Evolutionary conservation across 2,329 filamentous ascomycete genomes (phyloP).

Genomic region (Curvularia lunata): DNA sequence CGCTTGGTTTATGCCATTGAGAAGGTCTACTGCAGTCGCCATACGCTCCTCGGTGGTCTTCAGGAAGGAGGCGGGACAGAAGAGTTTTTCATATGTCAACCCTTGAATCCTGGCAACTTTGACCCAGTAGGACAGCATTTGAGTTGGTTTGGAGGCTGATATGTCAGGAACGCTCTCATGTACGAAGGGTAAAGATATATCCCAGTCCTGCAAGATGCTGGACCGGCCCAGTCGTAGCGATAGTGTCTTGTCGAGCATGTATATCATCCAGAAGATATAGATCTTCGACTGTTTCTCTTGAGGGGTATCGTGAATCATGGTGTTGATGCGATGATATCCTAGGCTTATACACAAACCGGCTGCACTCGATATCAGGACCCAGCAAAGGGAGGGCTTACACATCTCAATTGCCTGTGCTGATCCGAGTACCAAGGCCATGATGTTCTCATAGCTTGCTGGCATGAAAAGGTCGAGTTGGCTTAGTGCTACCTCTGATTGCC

Average conservation of each 20-base stretch:
- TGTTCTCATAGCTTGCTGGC: conserved; percentile 46
- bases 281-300: conserved; percentile 40
- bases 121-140: conserved; percentile 45
- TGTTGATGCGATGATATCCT: conserved; percentile 47
- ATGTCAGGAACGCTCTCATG: conserved; percentile 10
- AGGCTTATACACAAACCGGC: conserved; percentile 41
- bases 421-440: conserved; percentile 43
- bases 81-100: conserved; percentile 46
- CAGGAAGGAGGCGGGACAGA: conserved; percentile 45
- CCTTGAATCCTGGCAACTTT: conserved; percentile 45
- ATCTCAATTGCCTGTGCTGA: conserved; percentile 44
- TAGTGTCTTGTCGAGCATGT: conserved; percentile 49
- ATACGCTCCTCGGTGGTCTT: conserved; percentile 35
- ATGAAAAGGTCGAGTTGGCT: conserved; percentile 44
- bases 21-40: conserved; percentile 34
- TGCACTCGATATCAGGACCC: conserved; percentile 42
- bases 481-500: conserved; percentile 53
- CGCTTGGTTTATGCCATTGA: conserved; percentile 35
- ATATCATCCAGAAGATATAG: conserved; percentile 48
- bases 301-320: conserved; percentile 42
- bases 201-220: conserved; percentile 49
- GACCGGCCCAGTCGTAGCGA: conserved; percentile 48
- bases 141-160: conserved; percentile 19
- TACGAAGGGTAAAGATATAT: conserved; percentile 41
- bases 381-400: conserved; percentile 46